A percentile compares a stretch with the other conserved stretches of the same genome.
Evolutionary conservation across 495 filamentous ascomycete species (phyloP).

Genomic region (Hypoxylon subgilvum): DNA sequence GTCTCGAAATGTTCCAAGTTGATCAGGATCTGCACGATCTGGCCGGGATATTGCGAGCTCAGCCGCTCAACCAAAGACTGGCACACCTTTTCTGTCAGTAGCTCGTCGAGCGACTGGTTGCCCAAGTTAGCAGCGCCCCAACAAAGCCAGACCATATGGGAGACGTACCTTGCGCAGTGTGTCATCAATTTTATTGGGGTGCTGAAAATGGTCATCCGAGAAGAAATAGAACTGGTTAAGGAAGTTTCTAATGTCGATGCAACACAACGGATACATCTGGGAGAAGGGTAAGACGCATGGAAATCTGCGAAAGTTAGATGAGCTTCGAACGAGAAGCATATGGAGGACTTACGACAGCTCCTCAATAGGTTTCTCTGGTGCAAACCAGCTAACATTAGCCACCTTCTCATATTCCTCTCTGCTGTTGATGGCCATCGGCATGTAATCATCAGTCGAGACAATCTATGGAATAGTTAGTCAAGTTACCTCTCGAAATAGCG

Average conservation of each 20-base stretch:
- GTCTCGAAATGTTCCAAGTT: conserved; percentile 96
- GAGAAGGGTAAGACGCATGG: conserved; percentile 94
- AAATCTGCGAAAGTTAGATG: conserved; percentile 61
- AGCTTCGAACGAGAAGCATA: neutral
- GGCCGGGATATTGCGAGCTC: conserved; percentile 88
- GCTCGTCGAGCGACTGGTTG: conserved; percentile 72
- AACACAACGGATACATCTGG: conserved; percentile 98
- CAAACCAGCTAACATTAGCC: conserved; percentile 91
- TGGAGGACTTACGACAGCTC: conserved; percentile 69
- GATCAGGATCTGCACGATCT: conserved; percentile 97
- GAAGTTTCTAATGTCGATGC: conserved; percentile 96
- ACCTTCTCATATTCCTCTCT: conserved; percentile 94
- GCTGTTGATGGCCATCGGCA: conserved; percentile 95
- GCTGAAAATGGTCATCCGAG: conserved; percentile 89
- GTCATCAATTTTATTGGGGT: conserved; percentile 84
- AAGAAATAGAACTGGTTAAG: conserved; percentile 96
- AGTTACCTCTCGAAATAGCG: conserved; percentile 66
- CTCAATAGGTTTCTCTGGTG: conserved; percentile 74
- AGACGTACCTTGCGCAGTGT: conserved; percentile 73
- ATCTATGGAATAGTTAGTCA: conserved; percentile 78
- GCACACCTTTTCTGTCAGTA: conserved; percentile 90
- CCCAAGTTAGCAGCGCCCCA: conserved; percentile 19
- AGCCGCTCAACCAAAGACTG: conserved; percentile 85
- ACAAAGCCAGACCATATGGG: neutral
- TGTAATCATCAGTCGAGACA: conserved; percentile 96